A percentile compares a stretch with the other conserved stretches of the same genome.
Evolutionary conservation across 768 basidiomycete species (phyloP).

Genomic region (Calocybe indica): DNA sequence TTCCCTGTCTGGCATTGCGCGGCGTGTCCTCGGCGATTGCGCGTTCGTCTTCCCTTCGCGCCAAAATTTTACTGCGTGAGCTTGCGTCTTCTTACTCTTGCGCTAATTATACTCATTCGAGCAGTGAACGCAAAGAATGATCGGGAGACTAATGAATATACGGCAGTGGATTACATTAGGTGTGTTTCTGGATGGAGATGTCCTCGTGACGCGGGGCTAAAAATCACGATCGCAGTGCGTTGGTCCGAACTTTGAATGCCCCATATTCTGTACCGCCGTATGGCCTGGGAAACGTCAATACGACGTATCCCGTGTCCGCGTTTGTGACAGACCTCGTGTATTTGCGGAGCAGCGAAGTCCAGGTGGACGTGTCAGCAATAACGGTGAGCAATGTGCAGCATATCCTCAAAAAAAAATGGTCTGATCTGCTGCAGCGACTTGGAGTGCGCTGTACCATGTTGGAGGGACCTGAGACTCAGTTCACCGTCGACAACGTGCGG

Average conservation of each 20-base stretch:
- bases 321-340: slow-evolving; percentile 85
- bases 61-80: slow-evolving; percentile 84
- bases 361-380: slow-evolving; percentile 55
- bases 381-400: slow-evolving; percentile 41
- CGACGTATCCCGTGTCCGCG: slow-evolving; percentile 67
- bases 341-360: slow-evolving; percentile 55
- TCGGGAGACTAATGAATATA: slow-evolving; percentile 83
- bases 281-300: slow-evolving; percentile 54
- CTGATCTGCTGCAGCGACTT: slow-evolving; percentile 31
- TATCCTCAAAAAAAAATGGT: slow-evolving; percentile 4
- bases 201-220: neutral
- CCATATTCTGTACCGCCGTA: slow-evolving; percentile 46
- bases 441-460: slow-evolving; percentile 58
- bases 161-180: slow-evolving; percentile 80
- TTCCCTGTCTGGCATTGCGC: slow-evolving; percentile 85
- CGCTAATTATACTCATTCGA: neutral
- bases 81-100: slow-evolving; percentile 7
- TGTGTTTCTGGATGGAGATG: slow-evolving; percentile 21
- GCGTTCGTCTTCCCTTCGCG: slow-evolving; percentile 59
- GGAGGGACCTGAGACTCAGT: slow-evolving; percentile 26
- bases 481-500: slow-evolving; percentile 40
- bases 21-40: slow-evolving; percentile 79
- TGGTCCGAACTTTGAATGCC: slow-evolving; percentile 63
- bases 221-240: slow-evolving; percentile 39
- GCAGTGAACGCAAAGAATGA: slow-evolving; percentile 87